These are phyloP conservation scores for Pisolithus sp. DNA, from an alignment of 768 basidiomycete genomes.

Conservation along the genomic window DNA sequence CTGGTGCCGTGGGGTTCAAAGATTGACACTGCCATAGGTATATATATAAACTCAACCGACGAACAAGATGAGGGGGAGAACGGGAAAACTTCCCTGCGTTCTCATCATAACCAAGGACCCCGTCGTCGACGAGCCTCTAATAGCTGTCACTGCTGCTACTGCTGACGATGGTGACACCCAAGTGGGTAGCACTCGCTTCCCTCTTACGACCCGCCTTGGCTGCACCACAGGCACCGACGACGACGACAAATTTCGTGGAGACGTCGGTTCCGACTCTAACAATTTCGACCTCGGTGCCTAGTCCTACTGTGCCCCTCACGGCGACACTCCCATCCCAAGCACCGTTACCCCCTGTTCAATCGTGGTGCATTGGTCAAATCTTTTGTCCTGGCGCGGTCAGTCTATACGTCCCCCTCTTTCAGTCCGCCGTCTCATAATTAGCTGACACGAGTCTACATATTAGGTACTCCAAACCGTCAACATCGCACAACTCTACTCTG, in stretches of 20 bases:
- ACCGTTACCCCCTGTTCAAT: conserved; percentile 58
- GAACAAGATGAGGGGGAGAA: too few relatives aligned
- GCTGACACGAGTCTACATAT: not conserved
- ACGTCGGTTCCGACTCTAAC: conserved; percentile 31
- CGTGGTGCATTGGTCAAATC: conserved; percentile 72
- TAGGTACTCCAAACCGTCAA: conserved; percentile 84
- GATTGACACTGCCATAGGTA: too few relatives aligned
- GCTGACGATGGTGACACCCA: conserved; percentile 26
- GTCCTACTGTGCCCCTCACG: conserved; percentile 49
- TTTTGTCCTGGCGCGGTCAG: conserved; percentile 76
- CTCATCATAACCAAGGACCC: too few relatives aligned
- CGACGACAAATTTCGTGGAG: conserved; percentile 4
- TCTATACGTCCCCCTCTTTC: not conserved
- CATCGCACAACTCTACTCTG: conserved; percentile 64
- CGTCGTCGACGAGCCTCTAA: too few relatives aligned
- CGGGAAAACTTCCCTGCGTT: too few relatives aligned
- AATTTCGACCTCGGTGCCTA: conserved; percentile 57
- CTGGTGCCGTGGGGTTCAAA: too few relatives aligned
- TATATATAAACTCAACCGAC: too few relatives aligned
- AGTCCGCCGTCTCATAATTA: not conserved
- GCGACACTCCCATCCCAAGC: conserved; percentile 59
- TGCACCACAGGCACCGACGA: conserved; percentile 7
- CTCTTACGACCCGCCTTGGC: conserved; percentile 12
- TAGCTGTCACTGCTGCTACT: too few relatives aligned
- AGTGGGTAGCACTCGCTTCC: conserved; percentile 8